Conservation (phyloP, 192 early-diverging fungal genomes). For the Backusella tarrabulga region DNA sequence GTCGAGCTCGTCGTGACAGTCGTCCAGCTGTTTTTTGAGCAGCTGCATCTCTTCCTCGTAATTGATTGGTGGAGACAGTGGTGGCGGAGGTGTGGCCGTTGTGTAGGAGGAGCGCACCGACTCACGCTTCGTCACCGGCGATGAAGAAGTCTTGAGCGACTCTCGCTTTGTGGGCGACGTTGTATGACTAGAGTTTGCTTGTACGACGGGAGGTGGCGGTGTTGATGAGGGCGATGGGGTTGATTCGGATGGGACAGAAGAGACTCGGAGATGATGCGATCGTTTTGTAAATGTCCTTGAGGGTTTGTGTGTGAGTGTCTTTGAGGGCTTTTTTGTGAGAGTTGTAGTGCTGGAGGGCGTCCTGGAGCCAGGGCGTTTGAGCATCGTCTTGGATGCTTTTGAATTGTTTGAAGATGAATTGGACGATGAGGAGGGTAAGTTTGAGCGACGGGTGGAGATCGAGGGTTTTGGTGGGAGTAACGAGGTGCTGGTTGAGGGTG, state of each 20-base stretch:
- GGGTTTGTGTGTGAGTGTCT: background rate
- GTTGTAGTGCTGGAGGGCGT: background rate
- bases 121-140: background rate
- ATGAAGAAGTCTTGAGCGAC: background rate
- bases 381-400: background rate
- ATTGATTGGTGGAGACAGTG: background rate
- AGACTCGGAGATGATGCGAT: slow-evolving; percentile 1
- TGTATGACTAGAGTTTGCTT: background rate
- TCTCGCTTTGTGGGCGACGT: background rate
- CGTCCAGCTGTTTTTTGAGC: background rate
- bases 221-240: background rate
- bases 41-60: slow-evolving; percentile 4
- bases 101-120: background rate
- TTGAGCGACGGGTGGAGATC: background rate
- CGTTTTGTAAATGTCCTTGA: background rate
- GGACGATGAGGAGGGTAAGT: background rate
- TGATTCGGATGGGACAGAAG: background rate
- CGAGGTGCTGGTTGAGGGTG: background rate
- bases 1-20: slow-evolving; percentile 9
- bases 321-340: background rate
- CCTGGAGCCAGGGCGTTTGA: background rate
- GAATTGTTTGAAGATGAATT: background rate
- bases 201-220: background rate
- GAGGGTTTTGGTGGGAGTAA: background rate
- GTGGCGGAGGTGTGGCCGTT: background rate